Percentiles rank a stretch among this genome's conserved stretches.
These are phyloP conservation scores for Prunus mira DNA, from an alignment of 306 rosid genomes.

Conservation along the genomic window DNA sequence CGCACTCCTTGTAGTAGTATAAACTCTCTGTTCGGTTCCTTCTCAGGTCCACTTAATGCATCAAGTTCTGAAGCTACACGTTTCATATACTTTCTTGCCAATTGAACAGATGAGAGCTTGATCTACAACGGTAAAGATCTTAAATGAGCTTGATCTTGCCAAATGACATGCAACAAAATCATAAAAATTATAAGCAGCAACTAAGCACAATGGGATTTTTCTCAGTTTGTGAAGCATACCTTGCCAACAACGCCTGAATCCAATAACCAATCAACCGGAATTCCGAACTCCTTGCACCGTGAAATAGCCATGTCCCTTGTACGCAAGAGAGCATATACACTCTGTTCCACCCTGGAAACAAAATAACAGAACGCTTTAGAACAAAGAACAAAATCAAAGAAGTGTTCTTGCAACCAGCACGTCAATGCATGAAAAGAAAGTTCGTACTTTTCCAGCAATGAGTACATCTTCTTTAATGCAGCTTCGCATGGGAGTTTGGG, in stretches of 20 bases:
- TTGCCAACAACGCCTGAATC: constrained; percentile 98
- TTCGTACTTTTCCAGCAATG: constrained; percentile 91
- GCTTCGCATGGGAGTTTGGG: constrained; percentile 75
- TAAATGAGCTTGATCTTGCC: background rate
- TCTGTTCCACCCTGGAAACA: constrained; percentile 75
- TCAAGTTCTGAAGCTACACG: constrained; percentile 89
- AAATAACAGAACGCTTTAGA: background rate
- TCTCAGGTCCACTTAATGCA: constrained; percentile 68
- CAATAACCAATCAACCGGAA: constrained; percentile 82
- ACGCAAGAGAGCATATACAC: constrained; percentile 83
- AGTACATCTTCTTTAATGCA: constrained; percentile 94
- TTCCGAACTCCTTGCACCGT: constrained; percentile 86
- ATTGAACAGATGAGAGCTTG: constrained; percentile 90
- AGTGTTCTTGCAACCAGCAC: background rate
- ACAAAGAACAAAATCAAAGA: constrained; percentile 3
- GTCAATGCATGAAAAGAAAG: constrained; percentile 22
- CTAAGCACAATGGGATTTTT: background rate
- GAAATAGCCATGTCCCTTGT: constrained; percentile 98
- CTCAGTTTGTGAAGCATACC: constrained; percentile 42
- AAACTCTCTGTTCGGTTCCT: constrained; percentile 84
- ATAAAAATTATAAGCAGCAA: background rate
- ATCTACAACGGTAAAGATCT: constrained; percentile 45
- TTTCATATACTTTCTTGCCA: constrained; percentile 87
- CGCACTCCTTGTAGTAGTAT: constrained; percentile 86
- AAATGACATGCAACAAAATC: background rate